These are phyloP conservation scores for Aspergillus cristatus DNA, from an alignment of 495 filamentous ascomycete genomes.

Conservation along the genomic window DNA sequence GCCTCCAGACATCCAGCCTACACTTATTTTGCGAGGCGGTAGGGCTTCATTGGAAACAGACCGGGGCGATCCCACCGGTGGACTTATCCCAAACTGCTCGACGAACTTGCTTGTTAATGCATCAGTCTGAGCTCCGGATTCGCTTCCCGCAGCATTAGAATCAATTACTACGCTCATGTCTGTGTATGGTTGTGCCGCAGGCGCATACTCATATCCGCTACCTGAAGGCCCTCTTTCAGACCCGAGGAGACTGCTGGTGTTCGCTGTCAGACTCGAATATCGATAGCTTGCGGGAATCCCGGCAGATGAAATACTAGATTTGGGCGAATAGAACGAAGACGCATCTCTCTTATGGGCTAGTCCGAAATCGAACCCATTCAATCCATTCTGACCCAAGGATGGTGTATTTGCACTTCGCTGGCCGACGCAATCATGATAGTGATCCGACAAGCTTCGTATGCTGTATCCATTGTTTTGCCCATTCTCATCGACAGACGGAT, in stretches of 20 bases:
- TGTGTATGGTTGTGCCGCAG: no score
- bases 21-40: slow-evolving; percentile 27
- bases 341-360: slow-evolving; percentile 6
- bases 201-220: not conserved
- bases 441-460: slow-evolving; percentile 8
- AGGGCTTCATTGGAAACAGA: slow-evolving; percentile 3
- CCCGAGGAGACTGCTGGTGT: not conserved
- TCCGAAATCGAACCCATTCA: slow-evolving; percentile 4
- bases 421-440: slow-evolving; percentile 5
- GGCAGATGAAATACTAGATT: slow-evolving; percentile 10
- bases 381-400: slow-evolving; percentile 3
- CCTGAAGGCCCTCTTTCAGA: no score
- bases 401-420: slow-evolving; percentile 4
- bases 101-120: slow-evolving; percentile 18
- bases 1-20: slow-evolving; percentile 39
- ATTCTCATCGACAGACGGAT: slow-evolving; percentile 14
- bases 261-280: not conserved
- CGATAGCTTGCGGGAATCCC: not conserved
- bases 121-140: not conserved
- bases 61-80: not conserved
- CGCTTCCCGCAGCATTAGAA: not conserved
- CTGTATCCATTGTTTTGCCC: slow-evolving; percentile 10
- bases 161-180: not conserved
- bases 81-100: slow-evolving; percentile 18
- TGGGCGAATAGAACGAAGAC: slow-evolving; percentile 25